Conservation (phyloP, 1,139 yeast species). For the Nadsonia starkeyi-henricii region DNA sequence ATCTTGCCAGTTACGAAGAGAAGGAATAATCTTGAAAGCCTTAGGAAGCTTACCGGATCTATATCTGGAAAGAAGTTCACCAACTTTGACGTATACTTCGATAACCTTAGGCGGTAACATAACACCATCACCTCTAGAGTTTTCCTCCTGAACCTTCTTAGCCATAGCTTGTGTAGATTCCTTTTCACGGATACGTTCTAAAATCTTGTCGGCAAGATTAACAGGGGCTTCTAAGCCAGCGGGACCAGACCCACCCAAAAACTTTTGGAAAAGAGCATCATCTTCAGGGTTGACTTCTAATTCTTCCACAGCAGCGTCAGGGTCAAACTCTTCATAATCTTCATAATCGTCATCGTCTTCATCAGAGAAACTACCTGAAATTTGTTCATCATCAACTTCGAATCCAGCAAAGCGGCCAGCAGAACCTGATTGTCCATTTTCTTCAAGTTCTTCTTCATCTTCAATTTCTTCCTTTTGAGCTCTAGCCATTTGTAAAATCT, state of each 20-base stretch:
- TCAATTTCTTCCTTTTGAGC: slow-evolving; percentile 86
- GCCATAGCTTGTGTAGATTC: slow-evolving; percentile 25
- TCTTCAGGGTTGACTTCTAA: slow-evolving; percentile 36
- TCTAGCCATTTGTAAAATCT: slow-evolving; percentile 73
- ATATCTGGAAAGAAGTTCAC: slow-evolving; percentile 77
- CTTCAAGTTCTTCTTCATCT: slow-evolving; percentile 39
- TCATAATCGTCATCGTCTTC: slow-evolving; percentile 31
- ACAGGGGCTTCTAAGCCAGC: slow-evolving; percentile 52
- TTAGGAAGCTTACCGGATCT: slow-evolving; percentile 93
- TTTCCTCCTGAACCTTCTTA: slow-evolving; percentile 6
- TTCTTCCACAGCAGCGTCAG: slow-evolving; percentile 35
- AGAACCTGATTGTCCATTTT: slow-evolving; percentile 11
- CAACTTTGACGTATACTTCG: slow-evolving; percentile 85
- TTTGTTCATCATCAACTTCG: slow-evolving; percentile 20
- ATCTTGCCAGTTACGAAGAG: slow-evolving; percentile 90
- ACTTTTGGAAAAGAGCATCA: slow-evolving; percentile 27
- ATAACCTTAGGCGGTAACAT: slow-evolving; percentile 90
- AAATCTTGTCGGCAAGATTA: slow-evolving; percentile 79
- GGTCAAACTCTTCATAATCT: slow-evolving; percentile 39
- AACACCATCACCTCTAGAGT: slow-evolving; percentile 33
- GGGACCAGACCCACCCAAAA: slow-evolving; percentile 29
- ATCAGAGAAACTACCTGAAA: slow-evolving; percentile 11
- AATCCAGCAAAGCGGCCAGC: slow-evolving; percentile 25
- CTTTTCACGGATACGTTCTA: slow-evolving; percentile 75
- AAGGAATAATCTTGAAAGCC: slow-evolving; percentile 85